Conservation (phyloP, 805 yeast species). For the Candida quercuum region DNA sequence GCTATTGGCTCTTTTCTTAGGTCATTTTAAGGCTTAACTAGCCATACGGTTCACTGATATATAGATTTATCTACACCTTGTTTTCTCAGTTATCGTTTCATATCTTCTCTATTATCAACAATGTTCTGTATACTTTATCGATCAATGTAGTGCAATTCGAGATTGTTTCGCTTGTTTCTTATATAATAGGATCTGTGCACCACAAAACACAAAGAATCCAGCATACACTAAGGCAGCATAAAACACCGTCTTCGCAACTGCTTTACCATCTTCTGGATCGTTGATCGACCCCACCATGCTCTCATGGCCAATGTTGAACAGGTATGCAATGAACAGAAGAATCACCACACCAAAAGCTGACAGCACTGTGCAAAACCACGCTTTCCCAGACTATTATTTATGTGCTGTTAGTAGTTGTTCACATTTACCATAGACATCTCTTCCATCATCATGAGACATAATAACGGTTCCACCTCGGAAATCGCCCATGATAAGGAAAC, state of each 20-base stretch:
- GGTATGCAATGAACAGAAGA: constrained; percentile 74
- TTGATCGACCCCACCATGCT: constrained; percentile 86
- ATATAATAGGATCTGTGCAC: constrained; percentile 68
- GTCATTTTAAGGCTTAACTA: too few species aligned
- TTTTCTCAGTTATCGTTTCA: too few species aligned
- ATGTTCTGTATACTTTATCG: neutral
- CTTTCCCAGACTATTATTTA: constrained; percentile 57
- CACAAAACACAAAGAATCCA: constrained; percentile 82
- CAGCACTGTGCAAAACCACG: constrained; percentile 92
- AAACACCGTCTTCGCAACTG: constrained; percentile 87
- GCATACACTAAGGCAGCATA: constrained; percentile 84
- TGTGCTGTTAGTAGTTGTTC: constrained; percentile 3
- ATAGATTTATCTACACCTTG: too few species aligned
- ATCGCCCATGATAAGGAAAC: too few species aligned
- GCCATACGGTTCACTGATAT: too few species aligned
- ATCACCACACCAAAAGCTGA: constrained; percentile 92
- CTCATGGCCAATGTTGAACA: constrained; percentile 79
- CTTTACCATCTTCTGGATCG: constrained; percentile 91
- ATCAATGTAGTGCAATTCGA: constrained; percentile 45
- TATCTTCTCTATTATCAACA: neutral
- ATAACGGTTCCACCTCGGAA: too few species aligned
- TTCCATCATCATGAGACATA: too few species aligned
- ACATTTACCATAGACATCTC: neutral
- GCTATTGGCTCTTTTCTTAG: too few species aligned
- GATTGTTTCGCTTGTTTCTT: constrained; percentile 43